Percentiles rank a stretch among this genome's conserved stretches.
phyloP scores from a whole-genome alignment of 2,329 filamentous ascomycete species.

The Nigrospora sphaerica region DNA sequence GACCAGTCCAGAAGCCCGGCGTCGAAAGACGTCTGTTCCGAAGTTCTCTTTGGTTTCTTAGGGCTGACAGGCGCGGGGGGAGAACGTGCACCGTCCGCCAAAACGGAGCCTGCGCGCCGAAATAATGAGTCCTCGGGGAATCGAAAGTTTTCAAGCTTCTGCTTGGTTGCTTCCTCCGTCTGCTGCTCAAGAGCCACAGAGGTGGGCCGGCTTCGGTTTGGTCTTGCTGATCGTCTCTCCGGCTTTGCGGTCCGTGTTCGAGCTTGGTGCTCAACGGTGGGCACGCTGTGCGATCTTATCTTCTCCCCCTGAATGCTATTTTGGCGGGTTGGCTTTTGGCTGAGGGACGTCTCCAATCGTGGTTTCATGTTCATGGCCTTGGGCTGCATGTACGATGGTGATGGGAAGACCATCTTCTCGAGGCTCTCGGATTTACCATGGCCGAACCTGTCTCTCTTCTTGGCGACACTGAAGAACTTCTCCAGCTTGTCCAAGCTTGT shows the following conservation, averaged over 20 bases:
- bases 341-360: slow-evolving; percentile 34
- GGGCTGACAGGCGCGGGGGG: not conserved
- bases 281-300: slow-evolving; percentile 17
- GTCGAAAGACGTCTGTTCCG: not conserved
- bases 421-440: slow-evolving; percentile 4
- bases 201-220: no score
- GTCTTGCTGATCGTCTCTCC: not conserved
- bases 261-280: slow-evolving; percentile 11
- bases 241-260: slow-evolving; percentile 8
- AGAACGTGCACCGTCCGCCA: not conserved
- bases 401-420: slow-evolving; percentile 13
- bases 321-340: not conserved
- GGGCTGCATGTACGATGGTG: slow-evolving; percentile 43
- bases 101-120: not conserved
- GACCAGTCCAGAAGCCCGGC: slow-evolving; percentile 18
- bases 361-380: slow-evolving; percentile 48
- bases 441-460: slow-evolving; percentile 22
- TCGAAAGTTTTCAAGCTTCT: slow-evolving; percentile 13
- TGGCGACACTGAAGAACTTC: slow-evolving; percentile 39
- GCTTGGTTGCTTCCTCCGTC: not conserved
- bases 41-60: not conserved
- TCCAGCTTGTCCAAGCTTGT: slow-evolving; percentile 41
- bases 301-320: slow-evolving; percentile 5
- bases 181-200: no score
- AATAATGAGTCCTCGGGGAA: slow-evolving; percentile 20